Evolutionary conservation across 345 rosid species (phyloP).

Genomic region (Leavenworthia alabamica): DNA sequence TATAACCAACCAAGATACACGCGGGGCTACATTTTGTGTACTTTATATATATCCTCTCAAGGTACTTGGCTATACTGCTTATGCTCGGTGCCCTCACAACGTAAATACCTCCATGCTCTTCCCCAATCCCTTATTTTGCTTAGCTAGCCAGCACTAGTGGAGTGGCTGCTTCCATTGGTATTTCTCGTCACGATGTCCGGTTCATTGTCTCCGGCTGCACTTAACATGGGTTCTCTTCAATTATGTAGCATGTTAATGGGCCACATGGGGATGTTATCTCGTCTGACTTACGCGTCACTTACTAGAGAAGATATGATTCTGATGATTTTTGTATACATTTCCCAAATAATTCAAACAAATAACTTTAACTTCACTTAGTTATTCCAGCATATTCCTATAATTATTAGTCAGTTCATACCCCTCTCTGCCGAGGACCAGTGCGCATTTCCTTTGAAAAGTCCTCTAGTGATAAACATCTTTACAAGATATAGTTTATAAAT

Average conservation of each 20-base stretch:
- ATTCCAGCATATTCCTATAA: neutral
- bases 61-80: constrained; percentile 65
- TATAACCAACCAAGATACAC: constrained; percentile 79
- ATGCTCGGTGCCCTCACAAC: constrained; percentile 73
- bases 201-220: constrained; percentile 24
- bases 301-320: neutral
- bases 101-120: constrained; percentile 57
- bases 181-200: constrained; percentile 23
- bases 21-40: constrained; percentile 81
- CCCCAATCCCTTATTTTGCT: constrained; percentile 31
- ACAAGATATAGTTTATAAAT: too few relatives aligned
- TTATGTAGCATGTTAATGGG: constrained; percentile 17
- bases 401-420: neutral
- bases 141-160: constrained; percentile 68
- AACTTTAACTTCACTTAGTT: too few relatives aligned
- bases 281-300: constrained; percentile 15
- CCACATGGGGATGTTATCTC: constrained; percentile 21
- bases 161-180: constrained; percentile 25
- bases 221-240: constrained; percentile 14
- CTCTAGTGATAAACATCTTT: neutral
- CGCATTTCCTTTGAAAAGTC: neutral
- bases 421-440: neutral
- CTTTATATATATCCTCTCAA: constrained; percentile 83
- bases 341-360: neutral
- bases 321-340: neutral